Percentiles rank a stretch among this genome's conserved stretches.
These are phyloP conservation scores for Cyberlindnera maclurae DNA, from an alignment of 805 yeast species.

Conservation along the genomic window DNA sequence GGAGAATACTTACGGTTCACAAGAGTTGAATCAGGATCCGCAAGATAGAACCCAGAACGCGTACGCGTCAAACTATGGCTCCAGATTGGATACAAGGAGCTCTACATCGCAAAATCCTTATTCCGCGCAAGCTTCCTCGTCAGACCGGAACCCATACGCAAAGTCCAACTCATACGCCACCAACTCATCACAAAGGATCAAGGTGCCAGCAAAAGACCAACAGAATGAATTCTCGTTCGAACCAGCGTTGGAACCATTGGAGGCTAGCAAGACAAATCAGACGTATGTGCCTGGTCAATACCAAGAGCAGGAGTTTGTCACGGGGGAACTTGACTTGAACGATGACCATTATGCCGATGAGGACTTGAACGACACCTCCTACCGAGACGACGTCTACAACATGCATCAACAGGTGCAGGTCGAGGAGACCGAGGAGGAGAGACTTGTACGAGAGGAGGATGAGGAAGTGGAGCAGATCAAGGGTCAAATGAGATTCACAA, in stretches of 20 bases:
- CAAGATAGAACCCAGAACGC: no score
- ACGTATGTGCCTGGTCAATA: slow-evolving; percentile 4
- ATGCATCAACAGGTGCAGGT: slow-evolving; percentile 17
- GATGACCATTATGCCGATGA: slow-evolving; percentile 21
- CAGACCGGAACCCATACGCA: neutral
- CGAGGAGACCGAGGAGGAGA: slow-evolving; percentile 21
- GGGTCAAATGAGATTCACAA: slow-evolving; percentile 73
- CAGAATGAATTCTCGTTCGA: slow-evolving; percentile 7
- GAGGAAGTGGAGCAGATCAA: slow-evolving; percentile 85
- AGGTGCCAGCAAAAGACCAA: slow-evolving; percentile 20
- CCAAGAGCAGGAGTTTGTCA: slow-evolving; percentile 5
- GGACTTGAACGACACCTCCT: slow-evolving; percentile 23
- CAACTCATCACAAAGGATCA: slow-evolving; percentile 1
- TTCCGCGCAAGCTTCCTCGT: neutral
- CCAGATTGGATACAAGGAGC: no score
- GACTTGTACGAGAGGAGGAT: slow-evolving; percentile 53
- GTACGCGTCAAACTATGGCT: no score
- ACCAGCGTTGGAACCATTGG: slow-evolving; percentile 6
- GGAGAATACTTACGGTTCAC: no score
- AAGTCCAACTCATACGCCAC: neutral
- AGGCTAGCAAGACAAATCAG: slow-evolving; percentile 6
- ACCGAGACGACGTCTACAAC: slow-evolving; percentile 25
- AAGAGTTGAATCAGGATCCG: no score
- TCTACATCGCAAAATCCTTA: no score
- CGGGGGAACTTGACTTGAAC: slow-evolving; percentile 11